Evolutionary conservation across 768 basidiomycete species (phyloP), one percentile per base, ranked within the genome.

Genomic region (Neoboletus brunneissimus): DNA sequence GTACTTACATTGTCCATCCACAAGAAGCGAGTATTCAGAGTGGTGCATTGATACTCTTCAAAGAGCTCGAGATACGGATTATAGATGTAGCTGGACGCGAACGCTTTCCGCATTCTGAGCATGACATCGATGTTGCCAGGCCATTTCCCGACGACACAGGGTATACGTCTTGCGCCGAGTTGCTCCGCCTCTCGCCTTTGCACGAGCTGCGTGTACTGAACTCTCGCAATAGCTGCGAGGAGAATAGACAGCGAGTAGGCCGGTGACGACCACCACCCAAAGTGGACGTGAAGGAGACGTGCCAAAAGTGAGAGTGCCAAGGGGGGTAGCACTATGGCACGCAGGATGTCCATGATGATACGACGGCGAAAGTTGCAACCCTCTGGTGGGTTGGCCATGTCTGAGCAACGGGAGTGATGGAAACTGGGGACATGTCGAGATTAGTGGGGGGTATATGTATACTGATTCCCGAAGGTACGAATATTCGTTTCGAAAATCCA

Each of bases 91-190:
- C 78, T 78, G 22, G 77, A 81, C 59, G 81, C 78, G 67, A 83
- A 80, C 0, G 81, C 80, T 22, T 73, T 73, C 61, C 80, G 76
- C 75, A 86, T 80, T 52, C 71, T 74, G 46, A 87, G 64, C 54
- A 88, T 76, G 47, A 89, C 68, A 62, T 91, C 88, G 62, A 89
- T 72, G 66, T 89, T 89, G n/a, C 88, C 88, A 4, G 87, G 88
- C 85, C 86, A 88, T 73, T 80, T 84, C 8, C 88, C 88, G 18
- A 79, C 73, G 16, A 88, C 81, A 20, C 77, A 72, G 4, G 84
- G 85, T 47, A 86, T 81, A 2, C 70, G 75, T 56, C 74, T 73
- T 7, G 84, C 84, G 6, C 80, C 79, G 15, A 85, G 68, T 32
- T 73, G 76, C 12, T 65, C 64, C 0, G 83, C 83, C 44, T 84